Evolutionary conservation across 305 asterid species (phyloP), one percentile per base, ranked within the genome.

Genomic region (Petunia hybrid): DNA sequence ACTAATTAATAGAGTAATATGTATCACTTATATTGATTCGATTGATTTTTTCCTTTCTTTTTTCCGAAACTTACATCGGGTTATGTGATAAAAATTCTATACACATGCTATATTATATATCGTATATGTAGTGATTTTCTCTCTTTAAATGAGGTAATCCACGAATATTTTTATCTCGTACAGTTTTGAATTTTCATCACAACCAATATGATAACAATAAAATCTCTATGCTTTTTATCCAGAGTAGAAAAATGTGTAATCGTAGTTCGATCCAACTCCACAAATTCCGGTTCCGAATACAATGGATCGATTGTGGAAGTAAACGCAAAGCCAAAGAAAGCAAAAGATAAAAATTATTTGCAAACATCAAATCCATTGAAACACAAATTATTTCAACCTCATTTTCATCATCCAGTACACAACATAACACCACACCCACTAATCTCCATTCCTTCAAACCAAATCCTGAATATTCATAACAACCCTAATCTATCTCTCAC

Each of bases 331-430:
- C 12, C 71, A 35, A 41, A 65, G 4, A 78, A 69, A 42, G 31
- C 55, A 42, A 56, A 41, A 63, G 7, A 5, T 10, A 39, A 64
- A 31, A 22, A 31, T 63, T 2, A 10, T 66, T 67, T 65, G 36
- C 74, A 36, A 7, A 45, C 62, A 59, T 84, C 66, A 67, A 60
- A 67, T 71, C 42, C 14, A 45, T 67, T 73, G 51, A 78, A 70
- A 55, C 60, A 78, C 76, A 83, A 65, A 63, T 80, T 70, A 76
- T 5, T 45, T 46, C 77, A 4, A 14, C 76, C 82, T 73, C 61
- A 22, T 56, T 51, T 81, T 51, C 36, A 80, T 38, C 61, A 56
- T 63, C 31, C 16, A 41, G 31, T 22, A 22, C 31, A 22, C 31
- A 22, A 22, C 31, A 22, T 22, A 22, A 22, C 31, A 22, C 31